Conservation (phyloP, 306 rosid species). For the Macrotyloma uniflorum region DNA sequence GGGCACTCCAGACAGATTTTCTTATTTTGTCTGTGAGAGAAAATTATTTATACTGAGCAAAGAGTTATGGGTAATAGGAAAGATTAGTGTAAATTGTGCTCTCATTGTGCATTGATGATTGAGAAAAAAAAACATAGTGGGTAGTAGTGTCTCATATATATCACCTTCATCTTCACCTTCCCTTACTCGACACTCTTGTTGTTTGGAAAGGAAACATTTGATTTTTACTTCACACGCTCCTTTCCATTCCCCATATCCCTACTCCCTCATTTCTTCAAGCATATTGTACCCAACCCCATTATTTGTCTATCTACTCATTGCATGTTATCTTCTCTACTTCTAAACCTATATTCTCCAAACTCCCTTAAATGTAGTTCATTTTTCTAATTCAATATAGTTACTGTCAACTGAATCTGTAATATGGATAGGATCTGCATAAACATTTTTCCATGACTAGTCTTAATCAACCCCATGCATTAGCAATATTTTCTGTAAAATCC, state of each 20-base stretch:
- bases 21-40: background rate
- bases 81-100: conserved; percentile 24
- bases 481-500: too few species aligned
- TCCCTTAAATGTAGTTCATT: background rate
- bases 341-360: conserved; percentile 19
- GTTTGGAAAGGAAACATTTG: conserved; percentile 70
- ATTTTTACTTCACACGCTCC: conserved; percentile 54
- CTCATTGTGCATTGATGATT: conserved; percentile 59
- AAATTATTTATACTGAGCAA: conserved; percentile 32
- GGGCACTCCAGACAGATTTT: conserved; percentile 45
- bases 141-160: conserved; percentile 51
- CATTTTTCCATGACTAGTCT: too few species aligned
- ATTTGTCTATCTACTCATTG: conserved; percentile 45
- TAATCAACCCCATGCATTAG: too few species aligned
- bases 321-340: conserved; percentile 41
- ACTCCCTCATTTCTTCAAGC: conserved; percentile 58
- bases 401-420: background rate
- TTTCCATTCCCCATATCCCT: conserved; percentile 65
- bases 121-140: conserved; percentile 57
- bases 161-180: conserved; percentile 50
- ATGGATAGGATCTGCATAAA: too few species aligned
- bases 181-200: conserved; percentile 63
- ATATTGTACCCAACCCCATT: conserved; percentile 68
- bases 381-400: too few species aligned
- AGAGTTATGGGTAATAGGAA: conserved; percentile 52